phyloP scores from a whole-genome alignment of 2,329 filamentous ascomycete genomes.

The Fusarium marasasianum region DNA sequence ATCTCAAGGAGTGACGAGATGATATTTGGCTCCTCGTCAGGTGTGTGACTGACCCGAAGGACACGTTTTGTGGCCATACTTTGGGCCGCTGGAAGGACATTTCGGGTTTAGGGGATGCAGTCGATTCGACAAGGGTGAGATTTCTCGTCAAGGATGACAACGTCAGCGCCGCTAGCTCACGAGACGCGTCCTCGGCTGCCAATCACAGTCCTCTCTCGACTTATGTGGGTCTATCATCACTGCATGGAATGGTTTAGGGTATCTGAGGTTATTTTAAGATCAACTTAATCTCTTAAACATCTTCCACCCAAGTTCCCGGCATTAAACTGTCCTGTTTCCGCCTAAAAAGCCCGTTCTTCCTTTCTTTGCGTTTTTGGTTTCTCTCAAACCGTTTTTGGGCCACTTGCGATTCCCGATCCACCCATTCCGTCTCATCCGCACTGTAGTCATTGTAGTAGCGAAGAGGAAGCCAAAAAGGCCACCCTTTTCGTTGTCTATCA shows the following conservation, averaged over 20 bases:
- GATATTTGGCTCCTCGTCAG: neutral
- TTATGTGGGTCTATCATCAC: neutral
- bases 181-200: neutral
- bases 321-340: neutral
- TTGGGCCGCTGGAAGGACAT: neutral
- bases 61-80: neutral
- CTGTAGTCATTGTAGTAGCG: accelerated
- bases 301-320: neutral
- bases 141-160: neutral
- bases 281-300: neutral
- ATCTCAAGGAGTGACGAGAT: slow-evolving; percentile 9
- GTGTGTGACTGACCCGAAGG: neutral
- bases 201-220: neutral
- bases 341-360: neutral
- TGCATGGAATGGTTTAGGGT: neutral
- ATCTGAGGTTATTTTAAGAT: neutral
- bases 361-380: neutral
- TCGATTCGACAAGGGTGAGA: neutral
- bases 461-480: neutral
- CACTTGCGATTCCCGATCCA: neutral
- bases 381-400: neutral
- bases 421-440: neutral
- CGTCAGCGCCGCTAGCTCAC: neutral
- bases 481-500: neutral
- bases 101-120: neutral